Percentiles rank a stretch among this genome's conserved stretches.
phyloP scores from a whole-genome alignment of 1,284 basidiomycete species.

The Ustilago cynodontis region DNA sequence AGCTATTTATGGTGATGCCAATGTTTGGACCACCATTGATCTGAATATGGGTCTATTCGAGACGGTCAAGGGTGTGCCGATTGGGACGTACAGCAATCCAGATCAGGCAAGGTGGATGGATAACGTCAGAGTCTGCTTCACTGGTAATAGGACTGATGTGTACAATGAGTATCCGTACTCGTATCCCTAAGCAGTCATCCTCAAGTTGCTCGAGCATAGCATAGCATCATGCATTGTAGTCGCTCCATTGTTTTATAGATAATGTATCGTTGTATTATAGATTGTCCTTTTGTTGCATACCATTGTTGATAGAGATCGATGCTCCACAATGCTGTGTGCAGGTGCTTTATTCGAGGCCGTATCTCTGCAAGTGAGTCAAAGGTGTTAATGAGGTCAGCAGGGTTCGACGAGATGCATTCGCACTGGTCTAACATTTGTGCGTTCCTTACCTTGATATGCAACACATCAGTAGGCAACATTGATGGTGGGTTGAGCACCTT shows the following conservation, averaged over 20 bases:
- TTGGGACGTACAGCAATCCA: constrained; percentile 24
- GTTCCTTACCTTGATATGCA: constrained; percentile 40
- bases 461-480: constrained; percentile 58
- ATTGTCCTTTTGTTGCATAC: constrained; percentile 15
- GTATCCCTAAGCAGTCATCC: constrained; percentile 1
- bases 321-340: too few species aligned
- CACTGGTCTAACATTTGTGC: not conserved
- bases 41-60: constrained; percentile 44
- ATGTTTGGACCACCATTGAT: constrained; percentile 34
- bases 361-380: constrained; percentile 17
- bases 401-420: not conserved
- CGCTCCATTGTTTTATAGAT: not conserved
- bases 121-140: constrained; percentile 19
- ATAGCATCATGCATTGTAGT: not conserved
- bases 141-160: constrained; percentile 30
- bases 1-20: constrained; percentile 41
- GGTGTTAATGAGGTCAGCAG: not conserved
- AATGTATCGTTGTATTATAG: constrained; percentile 24
- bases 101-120: constrained; percentile 34
- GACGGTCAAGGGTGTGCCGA: constrained; percentile 32
- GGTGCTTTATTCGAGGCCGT: constrained; percentile 23
- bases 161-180: constrained; percentile 28
- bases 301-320: not conserved
- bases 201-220: not conserved
- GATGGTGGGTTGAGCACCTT: constrained; percentile 56